phyloP scores from a whole-genome alignment of 768 basidiomycete genomes.

The Termitomyces sp. region DNA sequence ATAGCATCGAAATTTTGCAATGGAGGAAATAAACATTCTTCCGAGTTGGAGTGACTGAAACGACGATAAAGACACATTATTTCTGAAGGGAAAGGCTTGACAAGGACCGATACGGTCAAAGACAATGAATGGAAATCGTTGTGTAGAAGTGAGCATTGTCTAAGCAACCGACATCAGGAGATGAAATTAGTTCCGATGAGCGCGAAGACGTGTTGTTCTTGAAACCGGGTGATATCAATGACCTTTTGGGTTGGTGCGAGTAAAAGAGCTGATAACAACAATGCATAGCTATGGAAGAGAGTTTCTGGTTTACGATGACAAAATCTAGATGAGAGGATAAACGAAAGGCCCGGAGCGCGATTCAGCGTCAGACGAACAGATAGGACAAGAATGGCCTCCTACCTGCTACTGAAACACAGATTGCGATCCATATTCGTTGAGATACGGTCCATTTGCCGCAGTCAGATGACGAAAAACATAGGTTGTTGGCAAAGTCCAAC shows the following conservation, averaged over 20 bases:
- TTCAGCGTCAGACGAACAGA: neutral
- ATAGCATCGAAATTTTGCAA: constrained; percentile 7
- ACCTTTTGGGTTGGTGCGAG: neutral
- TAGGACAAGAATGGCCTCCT: neutral
- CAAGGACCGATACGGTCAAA: neutral
- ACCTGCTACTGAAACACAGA: neutral
- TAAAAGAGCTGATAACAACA: neutral
- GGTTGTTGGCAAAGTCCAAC: neutral
- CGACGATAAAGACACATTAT: neutral
- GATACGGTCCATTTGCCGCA: neutral
- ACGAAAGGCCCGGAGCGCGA: neutral
- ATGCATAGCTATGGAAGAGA: neutral
- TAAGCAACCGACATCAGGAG: neutral
- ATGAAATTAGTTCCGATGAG: neutral
- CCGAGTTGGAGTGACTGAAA: neutral
- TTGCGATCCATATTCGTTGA: neutral
- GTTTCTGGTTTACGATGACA: no score
- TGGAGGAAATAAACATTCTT: constrained; percentile 1
- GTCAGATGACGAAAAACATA: constrained; percentile 3
- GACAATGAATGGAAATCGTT: neutral
- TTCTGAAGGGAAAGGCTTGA: neutral
- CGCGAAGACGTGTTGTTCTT: neutral
- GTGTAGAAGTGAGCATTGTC: neutral
- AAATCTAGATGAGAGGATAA: neutral
- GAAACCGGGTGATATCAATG: neutral